Conservation (phyloP, 192 early-diverging fungal species). For the Podila verticillata region DNA sequence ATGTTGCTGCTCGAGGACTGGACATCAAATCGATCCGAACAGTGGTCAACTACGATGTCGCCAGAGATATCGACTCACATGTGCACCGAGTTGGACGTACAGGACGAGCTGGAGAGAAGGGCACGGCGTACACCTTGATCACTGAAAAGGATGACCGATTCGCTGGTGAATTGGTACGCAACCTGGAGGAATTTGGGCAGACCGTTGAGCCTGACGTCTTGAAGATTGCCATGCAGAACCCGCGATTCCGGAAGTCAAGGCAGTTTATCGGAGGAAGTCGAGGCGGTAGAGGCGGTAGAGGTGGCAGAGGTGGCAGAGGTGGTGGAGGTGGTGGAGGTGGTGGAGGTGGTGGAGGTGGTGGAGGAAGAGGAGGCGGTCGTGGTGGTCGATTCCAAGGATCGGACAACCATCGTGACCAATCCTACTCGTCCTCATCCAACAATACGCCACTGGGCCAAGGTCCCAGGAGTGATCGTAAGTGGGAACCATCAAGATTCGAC, state of each 20-base stretch:
- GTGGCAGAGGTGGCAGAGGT: conserved; percentile 55
- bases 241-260: conserved; percentile 66
- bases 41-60: conserved; percentile 85
- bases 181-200: conserved; percentile 66
- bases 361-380: conserved; percentile 47
- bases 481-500: background rate
- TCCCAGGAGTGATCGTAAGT: background rate
- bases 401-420: conserved; percentile 3
- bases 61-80: conserved; percentile 86
- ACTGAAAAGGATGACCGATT: conserved; percentile 72
- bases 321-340: conserved; percentile 45
- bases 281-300: conserved; percentile 57
- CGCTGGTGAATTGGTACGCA: conserved; percentile 69
- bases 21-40: conserved; percentile 80
- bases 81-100: conserved; percentile 82
- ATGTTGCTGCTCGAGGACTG: conserved; percentile 81
- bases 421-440: conserved; percentile 22
- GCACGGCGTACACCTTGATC: conserved; percentile 70
- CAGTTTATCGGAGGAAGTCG: conserved; percentile 43
- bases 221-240: conserved; percentile 67
- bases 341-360: conserved; percentile 52
- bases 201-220: conserved; percentile 53
- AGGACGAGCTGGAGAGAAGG: conserved; percentile 76
- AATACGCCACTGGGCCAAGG: conserved; percentile 27
- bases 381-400: conserved; percentile 35